Percentiles rank a stretch among this genome's conserved stretches.
These are phyloP conservation scores for Knoxdaviesia proteae DNA, from an alignment of 2,329 filamentous ascomycete species.

Conservation along the genomic window DNA sequence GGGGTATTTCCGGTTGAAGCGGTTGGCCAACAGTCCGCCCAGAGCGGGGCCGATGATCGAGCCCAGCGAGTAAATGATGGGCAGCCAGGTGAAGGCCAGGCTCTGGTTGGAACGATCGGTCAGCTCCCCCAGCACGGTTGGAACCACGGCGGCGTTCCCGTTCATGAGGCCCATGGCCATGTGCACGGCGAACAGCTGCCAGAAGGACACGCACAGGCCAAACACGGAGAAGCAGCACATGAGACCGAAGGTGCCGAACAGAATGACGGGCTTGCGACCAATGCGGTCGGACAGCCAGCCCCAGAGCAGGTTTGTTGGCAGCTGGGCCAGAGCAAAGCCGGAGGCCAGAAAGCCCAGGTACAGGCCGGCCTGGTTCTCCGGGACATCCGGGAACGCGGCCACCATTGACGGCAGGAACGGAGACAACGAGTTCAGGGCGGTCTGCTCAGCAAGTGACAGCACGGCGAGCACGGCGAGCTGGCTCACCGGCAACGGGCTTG, in stretches of 20 bases:
- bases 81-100: constrained; percentile 78
- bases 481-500: constrained; percentile 47
- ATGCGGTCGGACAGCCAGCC: constrained; percentile 38
- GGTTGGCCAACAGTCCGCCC: constrained; percentile 64
- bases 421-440: constrained; percentile 85
- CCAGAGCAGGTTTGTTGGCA: constrained; percentile 61
- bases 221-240: constrained; percentile 67
- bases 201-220: constrained; percentile 64
- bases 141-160: constrained; percentile 85
- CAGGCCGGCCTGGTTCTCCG: constrained; percentile 49
- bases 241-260: constrained; percentile 64
- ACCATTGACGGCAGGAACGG: constrained; percentile 93
- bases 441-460: constrained; percentile 84
- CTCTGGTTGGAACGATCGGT: constrained; percentile 93
- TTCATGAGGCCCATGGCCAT: constrained; percentile 82
- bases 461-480: constrained; percentile 74
- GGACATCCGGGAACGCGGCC: constrained; percentile 61
- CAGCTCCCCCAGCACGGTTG: constrained; percentile 82
- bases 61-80: constrained; percentile 87
- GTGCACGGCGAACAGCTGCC: constrained; percentile 73
- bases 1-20: constrained; percentile 42
- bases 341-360: constrained; percentile 86
- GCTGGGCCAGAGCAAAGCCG: constrained; percentile 78
- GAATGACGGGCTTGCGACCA: constrained; percentile 53
- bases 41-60: constrained; percentile 82